These are phyloP conservation scores for Paraconiothyrium brasiliense DNA, from an alignment of 2,329 filamentous ascomycete species.

Conservation along the genomic window DNA sequence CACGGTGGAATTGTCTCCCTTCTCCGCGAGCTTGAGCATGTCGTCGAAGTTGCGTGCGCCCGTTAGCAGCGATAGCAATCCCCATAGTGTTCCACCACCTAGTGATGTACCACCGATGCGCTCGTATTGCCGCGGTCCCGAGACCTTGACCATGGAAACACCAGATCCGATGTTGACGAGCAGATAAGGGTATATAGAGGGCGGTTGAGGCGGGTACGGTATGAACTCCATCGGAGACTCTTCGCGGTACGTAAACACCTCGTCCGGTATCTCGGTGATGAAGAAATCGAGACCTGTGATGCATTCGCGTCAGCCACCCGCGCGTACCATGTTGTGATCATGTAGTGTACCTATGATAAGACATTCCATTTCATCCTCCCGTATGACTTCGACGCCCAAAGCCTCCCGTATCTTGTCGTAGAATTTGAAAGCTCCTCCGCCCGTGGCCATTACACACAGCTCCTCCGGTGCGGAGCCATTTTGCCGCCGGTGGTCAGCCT, in stretches of 20 bases:
- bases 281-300: constrained; percentile 89
- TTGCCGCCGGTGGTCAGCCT: constrained; percentile 79
- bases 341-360: constrained; percentile 81
- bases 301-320: constrained; percentile 17
- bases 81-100: constrained; percentile 97
- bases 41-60: constrained; percentile 97
- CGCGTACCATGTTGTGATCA: neutral
- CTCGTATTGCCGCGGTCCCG: constrained; percentile 83
- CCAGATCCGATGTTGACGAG: constrained; percentile 98
- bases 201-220: constrained; percentile 71
- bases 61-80: constrained; percentile 87
- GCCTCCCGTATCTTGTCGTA: constrained; percentile 89
- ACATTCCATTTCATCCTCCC: constrained; percentile 99
- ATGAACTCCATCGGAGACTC: constrained; percentile 87
- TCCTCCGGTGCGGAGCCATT: constrained; percentile 77
- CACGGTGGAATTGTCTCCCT: constrained; percentile 90
- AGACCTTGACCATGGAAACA: constrained; percentile 97
- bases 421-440: constrained; percentile 95
- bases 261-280: constrained; percentile 95
- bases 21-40: constrained; percentile 91
- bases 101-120: constrained; percentile 95
- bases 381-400: constrained; percentile 84
- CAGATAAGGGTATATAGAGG: constrained; percentile 87
- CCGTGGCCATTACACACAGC: constrained; percentile 93
- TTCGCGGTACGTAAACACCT: constrained; percentile 95